Percentiles rank a stretch among this genome's conserved stretches.
Evolutionary conservation across 805 yeast species (phyloP).

Genomic region (Limtongia smithiae): DNA sequence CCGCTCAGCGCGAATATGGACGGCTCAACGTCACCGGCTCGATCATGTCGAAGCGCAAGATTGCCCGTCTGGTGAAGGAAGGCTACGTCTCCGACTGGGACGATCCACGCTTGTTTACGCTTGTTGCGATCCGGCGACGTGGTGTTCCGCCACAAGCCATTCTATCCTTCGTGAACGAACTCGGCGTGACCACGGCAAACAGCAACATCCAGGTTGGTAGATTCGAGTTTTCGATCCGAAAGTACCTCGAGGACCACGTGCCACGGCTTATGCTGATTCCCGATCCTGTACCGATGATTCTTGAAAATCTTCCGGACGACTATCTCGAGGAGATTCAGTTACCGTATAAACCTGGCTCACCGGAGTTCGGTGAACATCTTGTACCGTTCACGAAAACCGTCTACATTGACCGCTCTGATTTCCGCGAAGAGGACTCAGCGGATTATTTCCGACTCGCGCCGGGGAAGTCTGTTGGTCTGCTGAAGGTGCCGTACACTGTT

Average conservation of each 20-base stretch:
- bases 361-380: slow-evolving; percentile 68
- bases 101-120: slow-evolving; percentile 93
- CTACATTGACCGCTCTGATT: slow-evolving; percentile 86
- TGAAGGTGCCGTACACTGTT: slow-evolving; percentile 83
- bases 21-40: slow-evolving; percentile 93
- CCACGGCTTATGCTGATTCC: slow-evolving; percentile 93
- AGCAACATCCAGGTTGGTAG: slow-evolving; percentile 86
- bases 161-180: slow-evolving; percentile 83
- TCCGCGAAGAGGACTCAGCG: slow-evolving; percentile 57
- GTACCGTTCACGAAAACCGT: slow-evolving; percentile 73
- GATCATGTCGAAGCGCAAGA: slow-evolving; percentile 89
- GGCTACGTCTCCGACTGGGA: slow-evolving; percentile 92
- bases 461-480: slow-evolving; percentile 88
- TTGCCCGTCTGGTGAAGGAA: slow-evolving; percentile 84
- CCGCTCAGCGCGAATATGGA: slow-evolving; percentile 98
- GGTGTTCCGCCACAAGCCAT: slow-evolving; percentile 99
- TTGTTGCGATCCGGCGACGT: slow-evolving; percentile 91
- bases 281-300: slow-evolving; percentile 77
- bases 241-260: slow-evolving; percentile 80
- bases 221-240: slow-evolving; percentile 85
- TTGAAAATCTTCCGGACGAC: slow-evolving; percentile 77
- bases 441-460: slow-evolving; percentile 94
- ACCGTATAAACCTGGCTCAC: slow-evolving; percentile 86
- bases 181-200: slow-evolving; percentile 94
- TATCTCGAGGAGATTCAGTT: slow-evolving; percentile 65